phyloP scores from a whole-genome alignment of 202 grass and related monocot species.

The Panicum hallii region DNA sequence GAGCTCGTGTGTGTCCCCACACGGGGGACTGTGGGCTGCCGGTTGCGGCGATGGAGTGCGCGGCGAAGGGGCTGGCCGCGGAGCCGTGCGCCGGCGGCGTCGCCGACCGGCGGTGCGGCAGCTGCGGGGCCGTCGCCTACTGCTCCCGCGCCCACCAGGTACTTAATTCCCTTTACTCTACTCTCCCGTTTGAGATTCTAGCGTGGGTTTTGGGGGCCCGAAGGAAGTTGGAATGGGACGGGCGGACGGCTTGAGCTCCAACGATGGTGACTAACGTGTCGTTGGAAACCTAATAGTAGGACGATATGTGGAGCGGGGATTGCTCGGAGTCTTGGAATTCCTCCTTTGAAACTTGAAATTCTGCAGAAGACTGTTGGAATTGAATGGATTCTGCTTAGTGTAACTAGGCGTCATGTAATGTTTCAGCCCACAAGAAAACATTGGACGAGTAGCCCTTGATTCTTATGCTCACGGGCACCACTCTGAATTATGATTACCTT shows the following conservation, averaged over 20 bases:
- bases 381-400: background rate
- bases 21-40: background rate
- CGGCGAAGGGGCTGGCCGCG: conserved; percentile 63
- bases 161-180: background rate
- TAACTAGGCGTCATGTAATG: background rate
- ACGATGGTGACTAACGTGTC: background rate
- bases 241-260: background rate
- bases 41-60: conserved; percentile 66
- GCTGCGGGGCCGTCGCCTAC: conserved; percentile 80
- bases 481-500: background rate
- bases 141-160: conserved; percentile 86
- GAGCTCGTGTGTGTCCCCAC: background rate
- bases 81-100: conserved; percentile 58
- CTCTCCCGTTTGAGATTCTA: background rate
- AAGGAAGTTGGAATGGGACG: background rate
- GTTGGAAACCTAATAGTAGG: background rate
- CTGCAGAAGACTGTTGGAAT: background rate
- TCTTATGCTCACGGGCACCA: background rate
- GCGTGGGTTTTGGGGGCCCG: conserved; percentile 3
- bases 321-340: background rate
- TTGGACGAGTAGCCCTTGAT: background rate
- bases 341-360: background rate
- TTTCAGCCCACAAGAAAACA: background rate
- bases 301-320: background rate
- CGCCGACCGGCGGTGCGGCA: conserved; percentile 66